Conservation (phyloP, 2,329 filamentous ascomycete species). For the Clarireedia paspali region DNA sequence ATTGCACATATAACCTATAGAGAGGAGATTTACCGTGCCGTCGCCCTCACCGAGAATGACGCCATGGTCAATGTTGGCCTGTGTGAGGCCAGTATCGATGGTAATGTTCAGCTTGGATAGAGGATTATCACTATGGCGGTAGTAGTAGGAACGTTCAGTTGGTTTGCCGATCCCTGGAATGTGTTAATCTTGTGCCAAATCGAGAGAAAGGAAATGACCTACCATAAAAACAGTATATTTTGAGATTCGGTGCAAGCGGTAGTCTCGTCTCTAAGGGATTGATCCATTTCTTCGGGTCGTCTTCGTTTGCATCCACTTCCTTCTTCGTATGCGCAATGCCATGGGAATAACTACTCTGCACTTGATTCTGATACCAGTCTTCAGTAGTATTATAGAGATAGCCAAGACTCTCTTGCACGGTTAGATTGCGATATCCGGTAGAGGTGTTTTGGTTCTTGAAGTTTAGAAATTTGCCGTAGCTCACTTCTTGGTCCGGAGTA, state of each 20-base stretch:
- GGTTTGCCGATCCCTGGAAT: constrained; percentile 69
- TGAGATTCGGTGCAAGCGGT: constrained; percentile 79
- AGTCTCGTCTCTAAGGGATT: constrained; percentile 88
- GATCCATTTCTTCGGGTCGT: constrained; percentile 78
- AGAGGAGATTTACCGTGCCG: constrained; percentile 89
- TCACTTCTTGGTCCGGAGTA: constrained; percentile 59
- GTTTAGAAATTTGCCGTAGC: constrained; percentile 76
- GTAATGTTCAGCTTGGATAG: constrained; percentile 63
- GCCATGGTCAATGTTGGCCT: constrained; percentile 66
- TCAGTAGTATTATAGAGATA: constrained; percentile 76
- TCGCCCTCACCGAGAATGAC: constrained; percentile 96
- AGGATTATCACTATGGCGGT: constrained; percentile 61
- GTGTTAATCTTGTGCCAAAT: background rate
- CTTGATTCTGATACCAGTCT: constrained; percentile 72
- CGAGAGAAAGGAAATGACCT: constrained; percentile 5
- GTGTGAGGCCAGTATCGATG: constrained; percentile 58
- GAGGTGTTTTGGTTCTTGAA: constrained; percentile 66
- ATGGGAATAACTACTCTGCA: constrained; percentile 73
- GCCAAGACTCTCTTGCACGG: constrained; percentile 65
- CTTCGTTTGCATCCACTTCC: constrained; percentile 76
- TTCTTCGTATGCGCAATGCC: constrained; percentile 73
- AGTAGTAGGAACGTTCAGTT: constrained; percentile 89
- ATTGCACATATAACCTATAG: constrained; percentile 92
- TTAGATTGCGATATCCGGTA: constrained; percentile 66
- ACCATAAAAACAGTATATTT: constrained; percentile 95